Base-by-base conservation (phyloP, 164 flowering plant genomes). In the Magnolia officinalis region DNA sequence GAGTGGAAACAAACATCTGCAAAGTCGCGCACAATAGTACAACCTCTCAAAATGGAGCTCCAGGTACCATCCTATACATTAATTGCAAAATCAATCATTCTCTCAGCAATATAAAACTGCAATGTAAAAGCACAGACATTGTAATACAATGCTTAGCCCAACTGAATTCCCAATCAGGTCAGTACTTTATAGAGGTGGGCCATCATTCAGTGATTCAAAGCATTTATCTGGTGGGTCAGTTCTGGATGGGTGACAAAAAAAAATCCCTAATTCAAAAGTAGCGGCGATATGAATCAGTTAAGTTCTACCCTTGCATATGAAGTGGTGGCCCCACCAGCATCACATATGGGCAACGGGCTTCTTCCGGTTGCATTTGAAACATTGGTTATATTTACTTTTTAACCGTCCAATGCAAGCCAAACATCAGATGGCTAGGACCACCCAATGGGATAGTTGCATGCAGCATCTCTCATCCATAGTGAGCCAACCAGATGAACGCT, bases 11-110 rank as follows among this genome's bases (percentile, higher is more conserved):
- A 77, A 55, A 82, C 74, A 72, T 82, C 80, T 14, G 67, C 64
- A 8, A 82, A 77, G 55, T 82, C 80, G 9, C 78, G 78, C 19
- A 82, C 78, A 24, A 79, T 72, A 7, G 76, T 75, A 58, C 80
- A 71, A 18, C 80, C 80, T 21, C 74, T 71, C 63, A 68, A 78
- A 51, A 79, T n/a, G 37, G 77, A 74, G 67, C 64, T 72, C 78
- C 80, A 72, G 19, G 82, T 79, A 13, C 82, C 84, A 82, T 79
- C 78, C 82, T 79, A 26, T 13, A 64, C 14, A 71, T 45, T 11
- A 50, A 49, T 45, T 70, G 52, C 6, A 70, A 70, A 70, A 70
- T 1, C 14, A 49, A 45, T 49, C 45, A 70, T 67, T 19, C 10
- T 11, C 19, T 19, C 24, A 63, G 9, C 21, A 11, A 21, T 64